These are phyloP conservation scores for Amauroascus verrucosus DNA, from an alignment of 2,329 filamentous ascomycete species.

Conservation along the genomic window DNA sequence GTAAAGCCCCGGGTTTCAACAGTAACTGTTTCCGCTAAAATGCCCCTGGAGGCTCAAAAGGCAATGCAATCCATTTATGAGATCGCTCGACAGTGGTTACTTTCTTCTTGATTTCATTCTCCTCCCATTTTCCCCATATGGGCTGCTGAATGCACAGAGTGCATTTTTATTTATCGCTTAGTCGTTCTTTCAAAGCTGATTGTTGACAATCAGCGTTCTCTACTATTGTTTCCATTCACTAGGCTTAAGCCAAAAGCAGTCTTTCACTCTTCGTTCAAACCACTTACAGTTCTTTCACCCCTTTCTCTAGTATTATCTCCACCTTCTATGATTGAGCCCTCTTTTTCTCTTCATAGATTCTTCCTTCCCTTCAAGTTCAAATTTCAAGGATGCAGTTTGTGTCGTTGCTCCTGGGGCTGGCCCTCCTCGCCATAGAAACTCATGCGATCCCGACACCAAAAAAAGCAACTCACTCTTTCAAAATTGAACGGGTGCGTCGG, in stretches of 20 bases:
- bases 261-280: neutral
- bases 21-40: neutral
- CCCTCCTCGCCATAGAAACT: slow-evolving; percentile 25
- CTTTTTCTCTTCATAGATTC: neutral
- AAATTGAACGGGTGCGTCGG: slow-evolving; percentile 49
- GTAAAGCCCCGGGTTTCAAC: neutral
- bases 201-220: slow-evolving; percentile 6
- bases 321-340: neutral
- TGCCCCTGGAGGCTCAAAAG: neutral
- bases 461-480: slow-evolving; percentile 43
- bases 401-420: slow-evolving; percentile 19
- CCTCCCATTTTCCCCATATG: neutral
- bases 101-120: neutral
- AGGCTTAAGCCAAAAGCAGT: neutral
- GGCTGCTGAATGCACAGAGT: neutral
- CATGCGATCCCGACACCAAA: slow-evolving; percentile 21
- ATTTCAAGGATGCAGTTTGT: slow-evolving; percentile 14
- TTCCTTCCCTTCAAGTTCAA: neutral
- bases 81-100: neutral
- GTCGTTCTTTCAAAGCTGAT: slow-evolving; percentile 6
- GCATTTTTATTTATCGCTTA: slow-evolving; percentile 5
- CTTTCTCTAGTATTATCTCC: neutral
- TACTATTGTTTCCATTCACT: neutral
- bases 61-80: neutral
- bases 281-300: neutral